Evolutionary conservation across 768 basidiomycete species (phyloP), one percentile per base, ranked within the genome.

Genomic region (Termitomyces sp.): DNA sequence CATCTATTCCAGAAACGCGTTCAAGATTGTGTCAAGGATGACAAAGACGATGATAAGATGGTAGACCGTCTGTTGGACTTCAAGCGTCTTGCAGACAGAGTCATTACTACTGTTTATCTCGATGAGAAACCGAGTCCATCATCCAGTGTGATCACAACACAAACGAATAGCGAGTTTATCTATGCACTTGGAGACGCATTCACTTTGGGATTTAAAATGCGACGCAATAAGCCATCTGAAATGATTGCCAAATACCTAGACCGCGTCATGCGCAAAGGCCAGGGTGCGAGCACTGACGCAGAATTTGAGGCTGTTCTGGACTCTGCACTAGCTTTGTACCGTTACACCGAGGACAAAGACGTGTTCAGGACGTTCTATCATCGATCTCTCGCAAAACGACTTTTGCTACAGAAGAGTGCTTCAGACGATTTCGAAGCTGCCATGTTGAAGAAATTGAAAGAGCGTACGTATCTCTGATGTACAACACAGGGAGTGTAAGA

Each of bases 341-440:
- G 91, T 54, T 95, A 84, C 68, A 94, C 92, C 5, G 87, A 92
- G 52, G 93, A 95, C 67, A 94, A 93, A 68, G 94, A 97, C 66
- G 92, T 96, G 33, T 98, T 97, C 70, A 83, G 94, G 64, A 87
- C 88, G 28, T 97, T 94, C 72, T 98, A 96, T 70, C 89, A 89
- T 71, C 86, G 92, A 11, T 84, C 87, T 38, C 72, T 97, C 36
- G 90, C 94, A n/a, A 94, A 91, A 75, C 81, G 94, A 55, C 66
- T 98, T 58, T 73, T 98, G 40, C 75, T 95, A n/a, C 86, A 84
- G 60, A 85, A 84, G 68, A 91, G 87, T 53, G 94, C 94, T 0
- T 90, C 87, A 1, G 85, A 91, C 59, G 94, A 95, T 65, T 86
- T 92, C 60, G 94, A 98, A 74, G 84, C 84, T 63, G 80, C 79